Evolutionary conservation across 1,139 yeast species (phyloP).

Genomic region (Sporopachydermia cereana): DNA sequence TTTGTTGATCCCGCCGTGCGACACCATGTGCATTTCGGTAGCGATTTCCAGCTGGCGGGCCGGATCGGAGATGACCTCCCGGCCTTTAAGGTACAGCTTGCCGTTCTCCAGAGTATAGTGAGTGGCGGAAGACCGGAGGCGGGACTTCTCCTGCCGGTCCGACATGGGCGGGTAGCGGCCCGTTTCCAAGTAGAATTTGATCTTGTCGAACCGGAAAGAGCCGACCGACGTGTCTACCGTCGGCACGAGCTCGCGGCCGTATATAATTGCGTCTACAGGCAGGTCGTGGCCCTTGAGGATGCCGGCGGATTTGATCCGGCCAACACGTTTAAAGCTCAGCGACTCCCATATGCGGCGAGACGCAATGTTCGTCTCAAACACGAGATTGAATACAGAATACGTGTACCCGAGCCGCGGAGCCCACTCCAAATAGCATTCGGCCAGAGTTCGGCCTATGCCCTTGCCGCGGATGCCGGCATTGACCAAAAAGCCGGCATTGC

Average conservation of each 20-base stretch:
- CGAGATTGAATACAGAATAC: conserved; percentile 71
- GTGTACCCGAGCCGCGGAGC: conserved; percentile 83
- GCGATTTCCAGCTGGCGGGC: conserved; percentile 66
- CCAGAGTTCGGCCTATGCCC: conserved; percentile 78
- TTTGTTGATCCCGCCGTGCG: conserved; percentile 86
- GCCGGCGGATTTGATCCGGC: conserved; percentile 76
- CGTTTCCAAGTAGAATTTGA: conserved; percentile 67
- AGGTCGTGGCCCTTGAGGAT: conserved; percentile 67
- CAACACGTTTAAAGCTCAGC: conserved; percentile 67
- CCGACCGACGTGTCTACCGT: conserved; percentile 40
- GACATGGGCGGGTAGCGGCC: conserved; percentile 81
- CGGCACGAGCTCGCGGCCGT: conserved; percentile 38
- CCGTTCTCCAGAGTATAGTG: conserved; percentile 66
- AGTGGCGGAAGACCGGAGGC: conserved; percentile 72
- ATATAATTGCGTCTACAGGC: conserved; percentile 19
- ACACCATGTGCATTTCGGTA: conserved; percentile 51
- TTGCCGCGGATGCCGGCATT: conserved; percentile 89
- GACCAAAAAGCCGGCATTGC: conserved; percentile 80
- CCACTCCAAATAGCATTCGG: conserved; percentile 83
- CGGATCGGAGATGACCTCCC: conserved; percentile 73
- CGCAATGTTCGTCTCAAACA: conserved; percentile 79
- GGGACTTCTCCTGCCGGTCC: conserved; percentile 71
- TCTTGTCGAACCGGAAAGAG: conserved; percentile 61
- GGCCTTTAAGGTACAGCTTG: conserved; percentile 61
- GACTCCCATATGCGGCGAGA: conserved; percentile 72